Evolutionary conservation across 805 yeast genomes (phyloP).

Genomic region (Kregervanrija pseudodelftensis): DNA sequence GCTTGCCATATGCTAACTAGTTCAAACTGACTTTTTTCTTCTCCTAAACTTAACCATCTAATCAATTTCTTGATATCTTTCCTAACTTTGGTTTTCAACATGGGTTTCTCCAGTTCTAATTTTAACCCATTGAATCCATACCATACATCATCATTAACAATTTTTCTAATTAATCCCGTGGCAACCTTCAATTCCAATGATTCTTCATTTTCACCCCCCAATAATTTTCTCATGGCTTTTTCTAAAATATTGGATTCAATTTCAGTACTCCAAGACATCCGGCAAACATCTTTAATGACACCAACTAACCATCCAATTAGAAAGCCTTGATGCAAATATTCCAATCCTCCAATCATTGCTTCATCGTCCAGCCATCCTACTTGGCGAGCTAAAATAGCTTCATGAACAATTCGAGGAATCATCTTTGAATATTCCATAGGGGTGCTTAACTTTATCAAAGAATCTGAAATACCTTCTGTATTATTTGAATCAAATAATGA

Average conservation of each 20-base stretch:
- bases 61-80: too few species aligned
- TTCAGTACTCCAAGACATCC: conserved; percentile 13
- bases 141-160: conserved; percentile 13
- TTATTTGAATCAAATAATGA: conserved; percentile 57
- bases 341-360: conserved; percentile 69
- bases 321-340: conserved; percentile 78
- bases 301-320: conserved; percentile 50
- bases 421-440: conserved; percentile 61
- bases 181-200: conserved; percentile 16
- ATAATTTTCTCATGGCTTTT: conserved; percentile 15
- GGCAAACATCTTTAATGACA: conserved; percentile 25
- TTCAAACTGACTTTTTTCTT: conserved; percentile 8
- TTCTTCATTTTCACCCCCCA: conserved; percentile 11
- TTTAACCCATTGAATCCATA: conserved; percentile 7
- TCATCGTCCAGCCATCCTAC: conserved; percentile 50
- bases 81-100: conserved; percentile 9
- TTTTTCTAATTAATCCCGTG: conserved; percentile 12
- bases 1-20: conserved; percentile 14
- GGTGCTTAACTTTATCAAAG: conserved; percentile 58
- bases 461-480: conserved; percentile 78
- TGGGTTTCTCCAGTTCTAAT: conserved; percentile 7
- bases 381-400: conserved; percentile 57
- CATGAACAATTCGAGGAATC: conserved; percentile 68
- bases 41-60: too few species aligned
- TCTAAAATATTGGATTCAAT: conserved; percentile 7